Percentiles rank a stretch among this genome's conserved stretches.
Conservation (phyloP, 441 rosid species). For the Brassica hybrid region DNA sequence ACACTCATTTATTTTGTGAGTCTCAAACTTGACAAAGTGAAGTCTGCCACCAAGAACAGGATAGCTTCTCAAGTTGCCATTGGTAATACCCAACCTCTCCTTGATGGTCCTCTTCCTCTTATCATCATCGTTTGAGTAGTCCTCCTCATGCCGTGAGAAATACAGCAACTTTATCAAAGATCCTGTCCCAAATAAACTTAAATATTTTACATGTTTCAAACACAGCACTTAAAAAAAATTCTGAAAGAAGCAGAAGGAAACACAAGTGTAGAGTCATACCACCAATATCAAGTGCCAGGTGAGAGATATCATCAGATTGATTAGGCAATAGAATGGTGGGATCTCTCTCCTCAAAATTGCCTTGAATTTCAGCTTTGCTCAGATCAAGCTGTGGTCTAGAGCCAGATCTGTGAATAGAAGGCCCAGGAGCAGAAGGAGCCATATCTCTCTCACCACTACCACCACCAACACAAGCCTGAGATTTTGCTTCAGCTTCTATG, state of each 20-base stretch:
- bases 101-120: conserved; percentile 73
- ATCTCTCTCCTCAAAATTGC: too few species aligned
- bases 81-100: conserved; percentile 78
- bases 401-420: conserved; percentile 34
- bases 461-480: conserved; percentile 29
- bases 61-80: conserved; percentile 83
- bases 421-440: conserved; percentile 48
- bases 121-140: conserved; percentile 59
- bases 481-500: conserved; percentile 32
- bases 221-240: too few species aligned
- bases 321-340: too few species aligned
- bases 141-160: conserved; percentile 97
- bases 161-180: conserved; percentile 95
- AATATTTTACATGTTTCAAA: conserved; percentile 8
- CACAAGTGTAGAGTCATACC: conserved; percentile 49
- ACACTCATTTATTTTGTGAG: conserved; percentile 88
- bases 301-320: conserved; percentile 96
- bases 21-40: conserved; percentile 98
- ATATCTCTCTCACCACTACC: conserved; percentile 68
- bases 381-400: conserved; percentile 97
- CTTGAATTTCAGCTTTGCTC: conserved; percentile 96
- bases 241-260: neutral
- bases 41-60: conserved; percentile 99
- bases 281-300: conserved; percentile 97
- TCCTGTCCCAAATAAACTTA: conserved; percentile 60